A percentile compares a stretch with the other conserved stretches of the same genome.
Conservation (phyloP, 2,329 filamentous ascomycete genomes). For the Fusarium sulawesiense region DNA sequence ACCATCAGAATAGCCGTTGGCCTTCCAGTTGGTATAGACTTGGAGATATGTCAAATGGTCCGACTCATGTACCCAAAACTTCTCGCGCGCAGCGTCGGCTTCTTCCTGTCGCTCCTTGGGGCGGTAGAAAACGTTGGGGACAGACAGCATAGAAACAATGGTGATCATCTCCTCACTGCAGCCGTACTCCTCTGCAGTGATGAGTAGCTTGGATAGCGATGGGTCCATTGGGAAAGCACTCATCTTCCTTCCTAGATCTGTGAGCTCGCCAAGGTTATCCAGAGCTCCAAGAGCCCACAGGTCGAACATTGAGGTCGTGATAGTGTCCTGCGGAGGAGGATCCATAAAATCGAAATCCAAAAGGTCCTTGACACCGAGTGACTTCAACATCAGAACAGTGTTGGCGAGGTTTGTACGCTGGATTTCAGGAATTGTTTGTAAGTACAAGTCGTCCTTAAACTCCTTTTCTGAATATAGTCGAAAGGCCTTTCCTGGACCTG, state of each 20-base stretch:
- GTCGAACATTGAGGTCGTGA: conserved; percentile 96
- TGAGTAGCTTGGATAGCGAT: conserved; percentile 91
- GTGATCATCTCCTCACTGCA: conserved; percentile 99
- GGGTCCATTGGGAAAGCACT: conserved; percentile 99
- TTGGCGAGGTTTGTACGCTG: conserved; percentile 96
- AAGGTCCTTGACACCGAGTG: conserved; percentile 90
- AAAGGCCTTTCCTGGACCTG: conserved; percentile 94
- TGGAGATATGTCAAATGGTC: conserved; percentile 96
- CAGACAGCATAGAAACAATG: conserved; percentile 97
- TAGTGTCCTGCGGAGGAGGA: conserved; percentile 96
- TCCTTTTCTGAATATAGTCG: conserved; percentile 94
- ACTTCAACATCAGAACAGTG: conserved; percentile 93
- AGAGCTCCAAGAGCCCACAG: conserved; percentile 95
- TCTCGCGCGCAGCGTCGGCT: conserved; percentile 93
- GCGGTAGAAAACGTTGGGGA: conserved; percentile 95
- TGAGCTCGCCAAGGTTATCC: conserved; percentile 93
- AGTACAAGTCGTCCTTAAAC: conserved; percentile 95
- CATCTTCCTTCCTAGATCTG: conserved; percentile 88
- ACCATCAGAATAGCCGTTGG: conserved; percentile 87
- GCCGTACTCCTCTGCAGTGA: conserved; percentile 87
- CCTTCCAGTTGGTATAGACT: conserved; percentile 95
- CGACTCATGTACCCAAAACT: conserved; percentile 98
- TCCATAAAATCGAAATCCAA: conserved; percentile 99
- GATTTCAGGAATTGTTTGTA: conserved; percentile 97
- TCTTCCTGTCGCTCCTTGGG: conserved; percentile 97